Evolutionary conservation across 2,329 filamentous ascomycete species (phyloP).

Genomic region (Pseudogymnoascus sp.): DNA sequence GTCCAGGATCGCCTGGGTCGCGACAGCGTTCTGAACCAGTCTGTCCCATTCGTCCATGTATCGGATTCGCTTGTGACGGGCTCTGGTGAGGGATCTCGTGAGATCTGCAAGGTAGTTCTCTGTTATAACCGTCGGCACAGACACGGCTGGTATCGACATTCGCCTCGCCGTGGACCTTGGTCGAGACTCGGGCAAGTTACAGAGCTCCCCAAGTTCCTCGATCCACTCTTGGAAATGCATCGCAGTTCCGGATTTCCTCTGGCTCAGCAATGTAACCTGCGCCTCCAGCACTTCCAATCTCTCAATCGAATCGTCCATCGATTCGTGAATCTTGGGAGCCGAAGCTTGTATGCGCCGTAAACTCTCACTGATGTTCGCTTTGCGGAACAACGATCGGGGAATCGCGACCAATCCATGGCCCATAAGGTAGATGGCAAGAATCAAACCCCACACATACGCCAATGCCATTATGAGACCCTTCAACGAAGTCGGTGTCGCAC

Average conservation of each 20-base stretch:
- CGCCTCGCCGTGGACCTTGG: slow-evolving; percentile 36
- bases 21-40: slow-evolving; percentile 64
- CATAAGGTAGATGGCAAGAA: slow-evolving; percentile 94
- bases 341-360: slow-evolving; percentile 68
- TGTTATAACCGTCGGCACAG: slow-evolving; percentile 74
- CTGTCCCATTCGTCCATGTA: slow-evolving; percentile 82
- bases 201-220: slow-evolving; percentile 78
- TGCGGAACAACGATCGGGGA: slow-evolving; percentile 70
- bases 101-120: slow-evolving; percentile 88
- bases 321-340: slow-evolving; percentile 77
- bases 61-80: slow-evolving; percentile 72
- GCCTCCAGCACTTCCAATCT: slow-evolving; percentile 73
- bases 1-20: slow-evolving; percentile 75
- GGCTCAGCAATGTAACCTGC: slow-evolving; percentile 70
- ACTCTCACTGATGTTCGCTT: slow-evolving; percentile 66
- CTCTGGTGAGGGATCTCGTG: slow-evolving; percentile 71
- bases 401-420: slow-evolving; percentile 92
- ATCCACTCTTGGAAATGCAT: slow-evolving; percentile 85
- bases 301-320: slow-evolving; percentile 74
- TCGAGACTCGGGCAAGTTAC: slow-evolving; percentile 56
- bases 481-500: slow-evolving; percentile 62
- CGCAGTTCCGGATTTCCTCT: slow-evolving; percentile 71
- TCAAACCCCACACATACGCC: slow-evolving; percentile 86
- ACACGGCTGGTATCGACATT: slow-evolving; percentile 36
- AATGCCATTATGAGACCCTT: slow-evolving; percentile 87